A percentile compares a stretch with the other conserved stretches of the same genome.
phyloP scores from a whole-genome alignment of 1,284 basidiomycete genomes.

The Entoloma clypeatum region DNA sequence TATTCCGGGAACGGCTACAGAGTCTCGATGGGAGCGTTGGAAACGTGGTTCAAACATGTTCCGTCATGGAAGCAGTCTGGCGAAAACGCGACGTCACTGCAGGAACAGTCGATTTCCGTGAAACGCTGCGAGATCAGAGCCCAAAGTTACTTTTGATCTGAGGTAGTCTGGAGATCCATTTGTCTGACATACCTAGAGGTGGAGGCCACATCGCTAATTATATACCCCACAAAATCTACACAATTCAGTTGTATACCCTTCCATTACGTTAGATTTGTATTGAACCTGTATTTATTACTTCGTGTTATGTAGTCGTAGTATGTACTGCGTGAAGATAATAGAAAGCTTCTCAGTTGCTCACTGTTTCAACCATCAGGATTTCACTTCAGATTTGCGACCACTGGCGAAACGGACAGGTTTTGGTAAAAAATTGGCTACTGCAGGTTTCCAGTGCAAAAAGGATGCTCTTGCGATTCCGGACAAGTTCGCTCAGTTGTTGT shows the following conservation, averaged over 20 bases:
- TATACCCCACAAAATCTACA: slow-evolving; percentile 20
- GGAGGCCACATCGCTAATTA: slow-evolving; percentile 10
- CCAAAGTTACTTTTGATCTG: slow-evolving; percentile 53
- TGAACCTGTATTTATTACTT: slow-evolving; percentile 11
- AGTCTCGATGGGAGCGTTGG: slow-evolving; percentile 57
- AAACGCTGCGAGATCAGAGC: slow-evolving; percentile 51
- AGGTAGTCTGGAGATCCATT: slow-evolving; percentile 16
- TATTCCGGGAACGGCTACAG: slow-evolving; percentile 55
- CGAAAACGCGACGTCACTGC: slow-evolving; percentile 53
- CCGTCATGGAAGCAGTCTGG: slow-evolving; percentile 67
- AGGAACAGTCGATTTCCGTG: slow-evolving; percentile 58
- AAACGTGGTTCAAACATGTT: slow-evolving; percentile 56
- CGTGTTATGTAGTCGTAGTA: slow-evolving; percentile 5
- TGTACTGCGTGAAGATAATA: slow-evolving; percentile 4
- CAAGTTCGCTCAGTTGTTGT: no score
- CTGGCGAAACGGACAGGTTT: no score
- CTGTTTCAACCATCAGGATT: neutral
- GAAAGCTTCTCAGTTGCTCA: neutral
- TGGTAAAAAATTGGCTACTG: no score
- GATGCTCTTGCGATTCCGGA: no score
- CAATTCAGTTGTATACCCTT: slow-evolving; percentile 16
- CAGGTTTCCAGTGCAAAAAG: no score
- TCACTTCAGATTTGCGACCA: no score
- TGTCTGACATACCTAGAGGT: slow-evolving; percentile 17
- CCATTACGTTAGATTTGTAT: neutral